phyloP scores from a whole-genome alignment of 495 filamentous ascomycete genomes.

The Hyphodiscus hymeniophilus region DNA sequence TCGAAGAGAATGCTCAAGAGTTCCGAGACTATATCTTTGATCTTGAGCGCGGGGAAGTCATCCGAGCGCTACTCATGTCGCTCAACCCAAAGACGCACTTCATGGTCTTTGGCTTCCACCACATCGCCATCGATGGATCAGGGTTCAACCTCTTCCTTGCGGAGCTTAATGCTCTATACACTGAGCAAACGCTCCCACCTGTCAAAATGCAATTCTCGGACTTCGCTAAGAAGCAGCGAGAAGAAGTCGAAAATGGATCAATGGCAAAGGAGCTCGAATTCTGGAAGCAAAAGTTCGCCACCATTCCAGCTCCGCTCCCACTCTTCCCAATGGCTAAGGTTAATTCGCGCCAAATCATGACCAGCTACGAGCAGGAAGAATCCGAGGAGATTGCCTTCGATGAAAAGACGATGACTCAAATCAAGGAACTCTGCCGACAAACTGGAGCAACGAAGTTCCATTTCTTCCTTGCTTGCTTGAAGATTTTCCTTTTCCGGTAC shows the following conservation, averaged over 20 bases:
- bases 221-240: constrained; percentile 16
- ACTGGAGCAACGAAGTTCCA: constrained; percentile 20
- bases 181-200: constrained; percentile 13
- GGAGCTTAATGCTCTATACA: constrained; percentile 35
- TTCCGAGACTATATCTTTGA: constrained; percentile 17
- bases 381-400: neutral
- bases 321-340: constrained; percentile 23
- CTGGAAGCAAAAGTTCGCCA: constrained; percentile 28
- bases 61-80: constrained; percentile 15
- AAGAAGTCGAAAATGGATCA: neutral
- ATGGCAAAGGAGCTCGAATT: constrained; percentile 21
- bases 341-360: neutral
- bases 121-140: constrained; percentile 42
- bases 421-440: constrained; percentile 7
- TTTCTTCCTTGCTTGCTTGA: constrained; percentile 24
- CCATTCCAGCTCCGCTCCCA: constrained; percentile 26
- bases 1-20: constrained; percentile 12
- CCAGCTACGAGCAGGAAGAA: neutral
- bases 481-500: constrained; percentile 17
- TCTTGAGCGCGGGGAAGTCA: constrained; percentile 15
- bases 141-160: constrained; percentile 30
- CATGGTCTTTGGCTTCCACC: constrained; percentile 25
- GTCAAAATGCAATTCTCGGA: constrained; percentile 10
- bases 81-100: constrained; percentile 5
- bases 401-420: neutral